Percentiles rank a stretch among this genome's conserved stretches.
Conservation (phyloP, 331 rosid genomes). For the Pyracantha coccinea region DNA sequence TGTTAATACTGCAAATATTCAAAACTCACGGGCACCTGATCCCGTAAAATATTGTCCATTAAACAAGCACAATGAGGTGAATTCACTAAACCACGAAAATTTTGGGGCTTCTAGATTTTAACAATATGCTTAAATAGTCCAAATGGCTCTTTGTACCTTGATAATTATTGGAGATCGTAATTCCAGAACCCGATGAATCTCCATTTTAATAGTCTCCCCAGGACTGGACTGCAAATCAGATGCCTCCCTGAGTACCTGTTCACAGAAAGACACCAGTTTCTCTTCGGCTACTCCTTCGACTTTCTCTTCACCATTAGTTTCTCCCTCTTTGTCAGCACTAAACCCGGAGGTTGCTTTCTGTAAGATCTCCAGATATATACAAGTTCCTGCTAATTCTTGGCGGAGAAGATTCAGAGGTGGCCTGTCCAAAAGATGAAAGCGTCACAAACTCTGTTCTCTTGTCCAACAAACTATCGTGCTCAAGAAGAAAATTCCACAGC, state of each 20-base stretch:
- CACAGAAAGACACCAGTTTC: conserved; percentile 85
- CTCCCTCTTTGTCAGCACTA: conserved; percentile 29
- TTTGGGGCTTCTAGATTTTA: not conserved
- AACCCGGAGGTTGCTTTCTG: conserved; percentile 72
- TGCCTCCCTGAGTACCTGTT: conserved; percentile 88
- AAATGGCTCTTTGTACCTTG: conserved; percentile 40
- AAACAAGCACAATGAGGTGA: not conserved
- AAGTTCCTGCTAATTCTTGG: conserved; percentile 84
- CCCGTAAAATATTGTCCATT: not conserved
- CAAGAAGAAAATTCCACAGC: conserved; percentile 5
- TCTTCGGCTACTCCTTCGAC: conserved; percentile 80
- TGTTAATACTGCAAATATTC: not conserved
- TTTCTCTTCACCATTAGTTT: conserved; percentile 39
- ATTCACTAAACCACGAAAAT: not conserved
- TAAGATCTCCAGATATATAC: conserved; percentile 78
- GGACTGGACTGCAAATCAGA: conserved; percentile 81
- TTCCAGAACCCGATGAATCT: conserved; percentile 82
- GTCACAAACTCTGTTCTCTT: conserved; percentile 6
- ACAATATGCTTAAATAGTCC: too few species aligned
- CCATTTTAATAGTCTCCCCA: conserved; percentile 78
- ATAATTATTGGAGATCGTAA: conserved; percentile 87
- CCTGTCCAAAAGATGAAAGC: conserved; percentile 49
- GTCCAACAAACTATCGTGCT: not conserved
- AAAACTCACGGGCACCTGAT: not conserved
- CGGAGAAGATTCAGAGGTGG: conserved; percentile 96